Base-by-base conservation (phyloP, 805 yeast genomes). In the Tetrapisispora fleetii region DNA sequence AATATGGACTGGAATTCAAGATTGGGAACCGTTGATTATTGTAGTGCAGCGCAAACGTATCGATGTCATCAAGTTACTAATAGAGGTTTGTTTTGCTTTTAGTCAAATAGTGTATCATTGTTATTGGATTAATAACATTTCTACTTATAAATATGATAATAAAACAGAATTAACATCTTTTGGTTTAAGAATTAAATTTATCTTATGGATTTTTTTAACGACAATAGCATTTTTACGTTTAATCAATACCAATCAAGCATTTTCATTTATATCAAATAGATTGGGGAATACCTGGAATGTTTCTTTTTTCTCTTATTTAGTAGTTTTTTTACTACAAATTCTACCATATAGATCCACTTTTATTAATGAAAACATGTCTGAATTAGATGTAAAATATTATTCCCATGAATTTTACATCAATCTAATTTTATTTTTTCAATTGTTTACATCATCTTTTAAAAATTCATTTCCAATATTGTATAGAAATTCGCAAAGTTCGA, bases 241-340 rank as follows among this genome's bases (percentile, higher is more conserved):
- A 10, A 43, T 58, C 2, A 69, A 68, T 50, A 50, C 68, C 33
- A 68, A 69, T 46, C 65, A 69, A 52, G 49, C 58, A 7, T 47
- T 57, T 27, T 40, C 37, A 28, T 52, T 50, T 21, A 48, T 63
- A 10, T 52, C 54, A 51, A 44, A 63, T 59, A 48, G 63, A 3
- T 59, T 75, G 10, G 86, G 87, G 21, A 74, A 79, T 51, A 60
- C 83, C 43, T 85, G 89, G 86, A 71, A 69, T 27, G 78, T 79
- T 50, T 74, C 81, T 13, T 76, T 82, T 40, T 54, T 70, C 11
- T 59, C 78, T 28, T 81, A 81, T 59, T 52, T 76, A 24, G 54
- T 73, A 47, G 64, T 71, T 43, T 66, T 77, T 55, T 54, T 75
- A 39, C 71, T 78, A 4, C 65, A 77, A 14, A 51, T 72, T 1